phyloP scores from a whole-genome alignment of 176 grass and related monocot genomes.

The Avena atlantica region DNA sequence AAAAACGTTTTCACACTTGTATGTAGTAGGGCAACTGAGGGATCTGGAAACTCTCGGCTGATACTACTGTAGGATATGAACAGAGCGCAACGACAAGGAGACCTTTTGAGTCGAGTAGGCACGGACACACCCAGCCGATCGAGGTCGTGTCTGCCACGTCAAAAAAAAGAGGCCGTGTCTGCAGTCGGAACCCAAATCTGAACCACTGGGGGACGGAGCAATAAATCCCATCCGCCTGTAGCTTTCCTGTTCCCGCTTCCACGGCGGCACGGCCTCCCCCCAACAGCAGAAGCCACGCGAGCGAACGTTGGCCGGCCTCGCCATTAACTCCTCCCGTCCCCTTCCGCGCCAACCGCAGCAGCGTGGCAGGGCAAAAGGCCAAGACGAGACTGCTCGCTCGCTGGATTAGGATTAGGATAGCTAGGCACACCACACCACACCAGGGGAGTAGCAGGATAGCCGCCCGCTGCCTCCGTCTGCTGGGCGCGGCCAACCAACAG shows the following conservation, averaged over 20 bases:
- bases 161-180: not conserved
- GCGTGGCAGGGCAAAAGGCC: not conserved
- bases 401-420: too few species aligned
- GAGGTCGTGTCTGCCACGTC: not conserved
- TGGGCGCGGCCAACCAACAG: conserved; percentile 42
- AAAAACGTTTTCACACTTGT: too few species aligned
- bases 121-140: not conserved
- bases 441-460: too few species aligned
- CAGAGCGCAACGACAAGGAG: not conserved
- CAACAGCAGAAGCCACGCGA: conserved; percentile 30
- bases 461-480: not conserved
- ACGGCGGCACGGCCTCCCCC: not conserved
- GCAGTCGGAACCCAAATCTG: not conserved
- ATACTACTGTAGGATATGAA: too few species aligned
- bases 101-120: not conserved
- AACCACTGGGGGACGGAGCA: not conserved
- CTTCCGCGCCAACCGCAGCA: conserved; percentile 48
- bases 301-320: not conserved
- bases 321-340: conserved; percentile 26
- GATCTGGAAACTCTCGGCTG: too few species aligned
- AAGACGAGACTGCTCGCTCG: not conserved
- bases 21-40: too few species aligned
- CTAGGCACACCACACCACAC: too few species aligned
- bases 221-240: not conserved
- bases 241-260: not conserved